Base-by-base conservation (phyloP, 225 moss, liverwort and hornwort species). In the Bryoerythrophyllum caledonicum region DNA sequence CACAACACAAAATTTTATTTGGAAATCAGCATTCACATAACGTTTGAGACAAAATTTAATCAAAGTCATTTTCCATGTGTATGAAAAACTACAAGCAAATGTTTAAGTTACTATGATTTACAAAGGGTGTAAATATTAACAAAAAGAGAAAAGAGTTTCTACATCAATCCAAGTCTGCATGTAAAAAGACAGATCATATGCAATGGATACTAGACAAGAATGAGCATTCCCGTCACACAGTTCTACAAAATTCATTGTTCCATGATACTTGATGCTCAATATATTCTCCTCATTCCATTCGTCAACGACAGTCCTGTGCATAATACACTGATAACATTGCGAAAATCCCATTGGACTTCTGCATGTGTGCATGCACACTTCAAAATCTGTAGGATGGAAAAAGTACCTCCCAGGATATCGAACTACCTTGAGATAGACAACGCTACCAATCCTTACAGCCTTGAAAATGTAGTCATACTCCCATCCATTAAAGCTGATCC, bases 401-500 rank as follows among this genome's bases (percentile, higher is more conserved):
- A 38, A 46, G 16, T 19, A 28, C 11, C 62, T 48, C 37, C 60
- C 55, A 38, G 35, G 28, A 32, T 43, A 65, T 6, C 20, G 3
- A 70, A 49, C 68, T 30, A 65, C 26, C 26, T 66, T 66, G 59
- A 38, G 38, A 10, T 37, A 51, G 27, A 49, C 35, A 10, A 72
- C 25, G 60, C 41, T 24, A 27, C 66, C 49, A 28, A 49, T 58
- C 66, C 53, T 74, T 60, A 38, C 37, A 75, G 28, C 21, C 61
- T 28, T 66, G 12, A 64, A 44, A 26, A 75, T 55, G 60, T 54
- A 71, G 44, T 19, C 67, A 70, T 58, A 43, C 32, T 75, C 60
- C 67, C 75, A 72, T 74, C 66, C 55, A 82, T 53, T 14, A 60
- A 44, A 71, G 54, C 59, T 60, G 78, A 66, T 71, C 55, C 28